Evolutionary conservation across 495 filamentous ascomycete genomes (phyloP), one percentile per base, ranked within the genome.

Genomic region (Cudoniella acicularis): DNA sequence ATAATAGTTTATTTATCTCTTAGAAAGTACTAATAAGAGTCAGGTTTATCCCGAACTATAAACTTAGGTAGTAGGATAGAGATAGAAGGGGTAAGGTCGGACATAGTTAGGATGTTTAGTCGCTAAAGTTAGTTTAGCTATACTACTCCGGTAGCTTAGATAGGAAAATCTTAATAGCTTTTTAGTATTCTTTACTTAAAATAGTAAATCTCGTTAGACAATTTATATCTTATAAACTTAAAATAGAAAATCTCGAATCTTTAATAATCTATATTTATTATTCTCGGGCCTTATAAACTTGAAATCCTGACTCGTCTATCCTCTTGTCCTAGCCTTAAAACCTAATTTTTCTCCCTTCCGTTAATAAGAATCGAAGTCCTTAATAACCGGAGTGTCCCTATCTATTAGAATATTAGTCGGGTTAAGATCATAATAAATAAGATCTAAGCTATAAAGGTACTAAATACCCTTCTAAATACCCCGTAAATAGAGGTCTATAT

Each of bases 211-310:
- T 49, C 9, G 18, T 49, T 49, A 9, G 18, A 49, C 46, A 49
- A 49, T 49, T 49, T 49, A 49, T 23, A 20, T 49, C 46, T 49
- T 49, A 10, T 17, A 20, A 49, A 20, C 9, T 49, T 49, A 9
- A 20, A 10, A 49, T 49, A 49, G 46, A 49, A 49, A 16, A 88
- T 75, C 63, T 89, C 84, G 11, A 88, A 41, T 41, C n/a, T 41
- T 41, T 46, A 18, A 21, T 25, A 56, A 45, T 10, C 13, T 22
- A 49, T 55, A 55, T 55, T 55, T 30, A 55, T 55, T 21, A 46
- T 55, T 55, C 27, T 55, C 52, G 52, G 52, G 52, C 52, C 26
- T 43, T 55, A 30, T 21, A 55, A 46, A 55, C 52, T 55, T 46
- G 52, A 55, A 55, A 55, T 55, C 52, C 36, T 55, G 24, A 70